Conservation (phyloP, 192 early-diverging fungal genomes). For the Umbelopsis vinacea region DNA sequence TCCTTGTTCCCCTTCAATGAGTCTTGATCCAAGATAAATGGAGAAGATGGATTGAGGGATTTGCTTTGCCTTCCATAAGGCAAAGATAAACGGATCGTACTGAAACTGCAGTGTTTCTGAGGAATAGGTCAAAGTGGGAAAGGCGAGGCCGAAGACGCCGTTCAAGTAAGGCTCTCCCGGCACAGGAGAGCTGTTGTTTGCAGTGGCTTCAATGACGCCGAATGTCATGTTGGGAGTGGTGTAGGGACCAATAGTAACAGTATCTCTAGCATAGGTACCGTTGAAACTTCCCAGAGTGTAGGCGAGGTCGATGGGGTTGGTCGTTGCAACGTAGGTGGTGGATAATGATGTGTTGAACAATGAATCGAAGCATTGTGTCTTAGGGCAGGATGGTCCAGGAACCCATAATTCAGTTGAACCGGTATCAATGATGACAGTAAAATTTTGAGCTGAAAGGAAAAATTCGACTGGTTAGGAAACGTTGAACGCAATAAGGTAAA, state of each 20-base stretch:
- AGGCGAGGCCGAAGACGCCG: constrained; percentile 41
- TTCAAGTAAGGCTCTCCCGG: constrained; percentile 10
- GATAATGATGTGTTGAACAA: constrained; percentile 29
- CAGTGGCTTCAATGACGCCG: constrained; percentile 29
- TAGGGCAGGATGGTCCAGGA: constrained; percentile 27
- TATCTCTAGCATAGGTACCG: constrained; percentile 39
- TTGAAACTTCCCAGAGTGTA: constrained; percentile 40
- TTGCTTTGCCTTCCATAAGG: constrained; percentile 20
- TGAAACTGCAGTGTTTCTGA: constrained; percentile 1
- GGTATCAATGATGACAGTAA: not conserved
- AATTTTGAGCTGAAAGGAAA: constrained; percentile 11
- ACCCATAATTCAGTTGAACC: constrained; percentile 42
- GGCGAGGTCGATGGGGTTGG: constrained; percentile 23
- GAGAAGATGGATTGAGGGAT: constrained; percentile 37
- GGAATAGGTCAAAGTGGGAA: constrained; percentile 29
- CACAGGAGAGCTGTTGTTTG: not conserved
- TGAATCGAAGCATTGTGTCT: constrained; percentile 17
- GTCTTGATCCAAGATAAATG: constrained; percentile 25
- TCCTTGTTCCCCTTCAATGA: constrained; percentile 36
- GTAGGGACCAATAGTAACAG: constrained; percentile 23
- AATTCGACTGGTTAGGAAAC: not conserved
- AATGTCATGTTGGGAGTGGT: constrained; percentile 31
- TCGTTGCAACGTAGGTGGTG: constrained; percentile 26
- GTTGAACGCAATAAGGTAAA: not conserved
- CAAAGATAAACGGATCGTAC: constrained; percentile 40